Conservation (phyloP, 2,329 filamentous ascomycete genomes). For the Fusarium odoratissimum region DNA sequence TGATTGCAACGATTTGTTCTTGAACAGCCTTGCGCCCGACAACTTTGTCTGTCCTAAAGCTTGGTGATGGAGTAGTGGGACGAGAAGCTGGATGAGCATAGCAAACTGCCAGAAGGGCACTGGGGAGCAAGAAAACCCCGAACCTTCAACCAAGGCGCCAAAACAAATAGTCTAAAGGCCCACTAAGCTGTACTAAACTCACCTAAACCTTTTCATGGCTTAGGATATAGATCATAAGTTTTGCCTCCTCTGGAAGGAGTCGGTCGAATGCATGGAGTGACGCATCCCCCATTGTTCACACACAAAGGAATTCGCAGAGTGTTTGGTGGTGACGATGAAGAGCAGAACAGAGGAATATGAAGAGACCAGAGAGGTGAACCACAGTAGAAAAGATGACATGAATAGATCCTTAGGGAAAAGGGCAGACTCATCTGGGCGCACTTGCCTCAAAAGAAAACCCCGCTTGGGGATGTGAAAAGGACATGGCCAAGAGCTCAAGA, state of each 20-base stretch:
- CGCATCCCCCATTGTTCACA: not conserved
- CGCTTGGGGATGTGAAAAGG: not conserved
- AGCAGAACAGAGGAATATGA: too few species aligned
- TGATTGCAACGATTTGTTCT: not conserved
- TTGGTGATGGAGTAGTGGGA: accelerated
- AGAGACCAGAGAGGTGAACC: not conserved
- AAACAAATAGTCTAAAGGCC: too few species aligned
- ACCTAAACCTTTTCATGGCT: too few species aligned
- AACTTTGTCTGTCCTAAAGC: not conserved
- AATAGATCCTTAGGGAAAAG: not conserved
- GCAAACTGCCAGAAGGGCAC: not conserved
- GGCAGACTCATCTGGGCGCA: not conserved
- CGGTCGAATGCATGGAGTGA: not conserved
- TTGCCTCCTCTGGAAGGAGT: too few species aligned
- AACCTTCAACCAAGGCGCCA: too few species aligned
- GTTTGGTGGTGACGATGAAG: not conserved
- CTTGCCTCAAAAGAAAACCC: not conserved
- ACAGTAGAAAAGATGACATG: too few species aligned
- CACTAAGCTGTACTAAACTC: too few species aligned
- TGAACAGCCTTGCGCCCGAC: not conserved
- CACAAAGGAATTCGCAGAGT: not conserved
- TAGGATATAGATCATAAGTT: too few species aligned
- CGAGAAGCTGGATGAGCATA: not conserved
- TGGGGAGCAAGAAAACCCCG: not conserved
- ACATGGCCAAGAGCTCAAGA: not conserved